Evolutionary conservation across 2,329 filamentous ascomycete species (phyloP).

Genomic region (Neofusicoccum kwambonambiense): DNA sequence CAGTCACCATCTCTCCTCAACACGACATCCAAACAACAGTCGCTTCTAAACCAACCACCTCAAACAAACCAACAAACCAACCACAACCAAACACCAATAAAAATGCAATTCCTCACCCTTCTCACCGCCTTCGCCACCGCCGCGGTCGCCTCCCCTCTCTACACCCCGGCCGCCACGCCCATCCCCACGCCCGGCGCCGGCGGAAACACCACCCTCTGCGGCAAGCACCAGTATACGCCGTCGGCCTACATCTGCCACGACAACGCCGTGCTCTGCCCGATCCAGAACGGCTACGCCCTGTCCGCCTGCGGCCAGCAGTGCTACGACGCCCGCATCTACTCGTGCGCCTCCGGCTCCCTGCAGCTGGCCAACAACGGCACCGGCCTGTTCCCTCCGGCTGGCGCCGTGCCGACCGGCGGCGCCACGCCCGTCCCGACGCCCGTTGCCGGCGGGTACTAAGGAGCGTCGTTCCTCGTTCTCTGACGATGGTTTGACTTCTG

Average conservation of each 20-base stretch:
- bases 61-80: not conserved
- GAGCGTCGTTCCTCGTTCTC: too few species aligned
- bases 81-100: not conserved
- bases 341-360: not conserved
- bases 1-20: not conserved
- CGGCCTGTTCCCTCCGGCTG: not conserved
- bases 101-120: slow-evolving; percentile 15
- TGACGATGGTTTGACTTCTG: too few species aligned
- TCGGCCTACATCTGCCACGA: slow-evolving; percentile 4
- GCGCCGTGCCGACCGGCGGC: not conserved
- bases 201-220: not conserved
- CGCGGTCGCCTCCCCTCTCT: not conserved
- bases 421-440: not conserved
- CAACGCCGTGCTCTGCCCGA: slow-evolving; percentile 6
- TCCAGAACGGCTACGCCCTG: not conserved
- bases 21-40: not conserved
- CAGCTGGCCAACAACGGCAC: not conserved
- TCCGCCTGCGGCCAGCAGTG: slow-evolving; percentile 4
- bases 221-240: not conserved
- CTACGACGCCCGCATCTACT: slow-evolving; percentile 13
- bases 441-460: too few species aligned
- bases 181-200: not conserved
- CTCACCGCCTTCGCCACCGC: slow-evolving; percentile 2
- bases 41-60: not conserved
- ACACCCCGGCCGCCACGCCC: not conserved